Percentiles rank a stretch among this genome's conserved stretches.
Evolutionary conservation across 75 land plant genomes (phyloP).

Genomic region (Sequoia sempervirens): DNA sequence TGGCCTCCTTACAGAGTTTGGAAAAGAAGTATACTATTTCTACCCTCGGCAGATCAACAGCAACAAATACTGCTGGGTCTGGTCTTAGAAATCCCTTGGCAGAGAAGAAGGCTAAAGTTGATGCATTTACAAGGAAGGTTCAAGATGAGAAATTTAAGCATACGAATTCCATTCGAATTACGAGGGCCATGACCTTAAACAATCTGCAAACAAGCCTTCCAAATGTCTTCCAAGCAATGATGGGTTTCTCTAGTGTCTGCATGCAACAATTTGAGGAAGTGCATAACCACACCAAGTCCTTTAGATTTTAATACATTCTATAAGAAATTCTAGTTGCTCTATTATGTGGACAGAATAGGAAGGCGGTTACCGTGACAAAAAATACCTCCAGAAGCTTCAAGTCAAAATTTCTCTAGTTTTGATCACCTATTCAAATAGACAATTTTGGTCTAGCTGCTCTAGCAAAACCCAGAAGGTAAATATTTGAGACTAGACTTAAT

Average conservation of each 20-base stretch:
- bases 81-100: conserved; percentile 29
- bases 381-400: not conserved
- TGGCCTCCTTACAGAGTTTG: conserved; percentile 22
- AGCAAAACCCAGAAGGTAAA: not conserved
- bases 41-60: not conserved
- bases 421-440: not conserved
- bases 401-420: not conserved
- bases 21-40: conserved; percentile 28
- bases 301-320: not conserved
- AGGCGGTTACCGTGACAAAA: not conserved
- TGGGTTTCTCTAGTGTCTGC: conserved; percentile 39
- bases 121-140: conserved; percentile 41
- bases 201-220: conserved; percentile 52
- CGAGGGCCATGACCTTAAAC: conserved; percentile 54
- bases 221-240: conserved; percentile 67
- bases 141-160: conserved; percentile 54
- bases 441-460: not conserved
- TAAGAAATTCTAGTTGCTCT: not conserved
- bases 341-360: not conserved
- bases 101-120: conserved; percentile 39
- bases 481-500: not conserved
- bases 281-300: not conserved
- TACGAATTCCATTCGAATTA: conserved; percentile 34
- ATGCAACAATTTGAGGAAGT: conserved; percentile 41
- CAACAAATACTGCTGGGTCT: not conserved